These are phyloP conservation scores for Leptographium wingfieldii DNA, from an alignment of 2,329 filamentous ascomycete genomes.

Conservation along the genomic window DNA sequence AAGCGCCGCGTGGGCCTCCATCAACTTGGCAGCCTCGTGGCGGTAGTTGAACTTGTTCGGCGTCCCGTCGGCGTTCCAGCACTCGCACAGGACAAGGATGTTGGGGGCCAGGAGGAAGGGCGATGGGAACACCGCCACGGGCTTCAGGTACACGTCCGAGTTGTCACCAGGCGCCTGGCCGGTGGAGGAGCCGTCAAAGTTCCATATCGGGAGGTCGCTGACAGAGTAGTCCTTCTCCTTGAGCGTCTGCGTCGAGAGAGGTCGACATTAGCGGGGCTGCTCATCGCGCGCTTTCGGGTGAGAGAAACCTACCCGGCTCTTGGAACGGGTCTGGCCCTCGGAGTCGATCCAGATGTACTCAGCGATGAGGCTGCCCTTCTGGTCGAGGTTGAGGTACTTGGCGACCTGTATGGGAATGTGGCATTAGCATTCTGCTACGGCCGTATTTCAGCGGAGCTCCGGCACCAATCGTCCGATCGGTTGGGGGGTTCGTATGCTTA, in stretches of 20 bases:
- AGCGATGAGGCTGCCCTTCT: slow-evolving; percentile 78
- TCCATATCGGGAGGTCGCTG: slow-evolving; percentile 61
- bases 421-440: slow-evolving; percentile 1
- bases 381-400: slow-evolving; percentile 85
- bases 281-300: not conserved
- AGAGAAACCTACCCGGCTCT: slow-evolving; percentile 72
- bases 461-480: not conserved
- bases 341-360: slow-evolving; percentile 65
- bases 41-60: slow-evolving; percentile 99
- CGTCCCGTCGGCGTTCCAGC: slow-evolving; percentile 84
- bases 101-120: slow-evolving; percentile 64
- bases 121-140: slow-evolving; percentile 56
- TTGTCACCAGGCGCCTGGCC: slow-evolving; percentile 65
- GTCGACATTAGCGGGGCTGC: not conserved
- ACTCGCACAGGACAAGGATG: slow-evolving; percentile 88
- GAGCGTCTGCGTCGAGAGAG: slow-evolving; percentile 8
- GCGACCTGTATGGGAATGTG: slow-evolving; percentile 48
- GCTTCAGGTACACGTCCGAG: slow-evolving; percentile 49
- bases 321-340: slow-evolving; percentile 73
- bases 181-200: slow-evolving; percentile 68
- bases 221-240: slow-evolving; percentile 14
- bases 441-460: not conserved
- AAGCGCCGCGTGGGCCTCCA: slow-evolving; percentile 72
- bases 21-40: slow-evolving; percentile 78
- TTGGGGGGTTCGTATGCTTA: not conserved